phyloP scores from a whole-genome alignment of 768 basidiomycete species.

The Amanita molliuscula region DNA sequence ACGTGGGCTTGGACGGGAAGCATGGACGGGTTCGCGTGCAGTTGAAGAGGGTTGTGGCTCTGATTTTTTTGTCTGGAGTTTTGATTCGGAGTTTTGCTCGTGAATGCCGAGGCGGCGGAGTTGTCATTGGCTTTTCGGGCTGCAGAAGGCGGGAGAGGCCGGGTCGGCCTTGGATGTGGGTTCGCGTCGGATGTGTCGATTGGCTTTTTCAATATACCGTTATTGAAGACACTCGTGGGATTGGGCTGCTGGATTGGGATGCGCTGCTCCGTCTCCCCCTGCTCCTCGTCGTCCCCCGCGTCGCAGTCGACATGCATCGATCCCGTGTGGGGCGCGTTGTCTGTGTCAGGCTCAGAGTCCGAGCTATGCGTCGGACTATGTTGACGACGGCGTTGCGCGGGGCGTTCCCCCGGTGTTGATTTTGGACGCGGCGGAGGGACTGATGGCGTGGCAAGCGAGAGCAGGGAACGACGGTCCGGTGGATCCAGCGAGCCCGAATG shows the following conservation, averaged over 20 bases:
- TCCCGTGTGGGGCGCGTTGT: slow-evolving; percentile 5
- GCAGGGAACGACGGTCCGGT: slow-evolving; percentile 17
- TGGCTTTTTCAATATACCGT: neutral
- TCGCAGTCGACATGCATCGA: slow-evolving; percentile 17
- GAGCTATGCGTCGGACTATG: slow-evolving; percentile 29
- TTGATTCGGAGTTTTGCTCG: too few species aligned
- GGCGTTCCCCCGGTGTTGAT: slow-evolving; percentile 61
- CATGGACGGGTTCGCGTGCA: slow-evolving; percentile 63
- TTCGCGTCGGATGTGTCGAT: neutral
- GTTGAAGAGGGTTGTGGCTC: slow-evolving; percentile 32
- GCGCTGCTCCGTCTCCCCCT: neutral
- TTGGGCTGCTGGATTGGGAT: neutral
- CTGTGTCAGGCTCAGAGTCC: slow-evolving; percentile 22
- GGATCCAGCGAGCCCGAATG: slow-evolving; percentile 48
- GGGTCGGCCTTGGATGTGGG: slow-evolving; percentile 35
- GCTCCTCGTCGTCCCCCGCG: slow-evolving; percentile 14
- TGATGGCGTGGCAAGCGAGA: neutral
- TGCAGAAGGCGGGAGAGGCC: slow-evolving; percentile 49
- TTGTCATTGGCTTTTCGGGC: slow-evolving; percentile 37
- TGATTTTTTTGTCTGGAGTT: slow-evolving; percentile 13
- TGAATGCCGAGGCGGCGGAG: slow-evolving; percentile 5
- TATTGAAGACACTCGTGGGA: neutral
- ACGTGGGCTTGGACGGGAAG: slow-evolving; percentile 78
- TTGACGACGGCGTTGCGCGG: slow-evolving; percentile 34
- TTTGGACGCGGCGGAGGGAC: slow-evolving; percentile 62